A percentile compares a stretch with the other conserved stretches of the same genome.
These are phyloP conservation scores for Syzygium jambos DNA, from an alignment of 345 rosid species.

Conservation along the genomic window DNA sequence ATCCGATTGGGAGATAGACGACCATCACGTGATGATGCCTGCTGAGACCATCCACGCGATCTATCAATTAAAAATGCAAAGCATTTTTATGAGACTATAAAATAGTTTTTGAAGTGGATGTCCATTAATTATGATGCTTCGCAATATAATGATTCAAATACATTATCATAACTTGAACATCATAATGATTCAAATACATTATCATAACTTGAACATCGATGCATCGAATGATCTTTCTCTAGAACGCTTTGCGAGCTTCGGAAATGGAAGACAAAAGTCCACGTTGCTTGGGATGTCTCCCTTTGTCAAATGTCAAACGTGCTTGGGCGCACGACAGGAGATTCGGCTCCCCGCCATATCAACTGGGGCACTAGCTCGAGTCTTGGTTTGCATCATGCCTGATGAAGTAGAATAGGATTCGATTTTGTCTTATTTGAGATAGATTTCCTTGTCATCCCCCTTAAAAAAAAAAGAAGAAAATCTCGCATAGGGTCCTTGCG, in stretches of 20 bases:
- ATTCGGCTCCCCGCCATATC: not conserved
- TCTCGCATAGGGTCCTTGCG: not conserved
- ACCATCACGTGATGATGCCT: not conserved
- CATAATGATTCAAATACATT: not conserved
- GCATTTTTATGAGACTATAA: not conserved
- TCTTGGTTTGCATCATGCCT: not conserved
- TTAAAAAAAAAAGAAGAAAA: not conserved
- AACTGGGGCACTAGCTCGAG: fast-evolving
- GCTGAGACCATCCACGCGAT: not conserved
- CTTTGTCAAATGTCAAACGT: not conserved
- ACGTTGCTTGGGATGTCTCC: fast-evolving
- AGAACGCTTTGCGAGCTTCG: not conserved
- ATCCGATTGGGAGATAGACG: not conserved
- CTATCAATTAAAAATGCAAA: not conserved
- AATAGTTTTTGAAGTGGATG: not conserved
- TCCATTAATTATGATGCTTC: not conserved
- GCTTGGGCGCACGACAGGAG: fast-evolving
- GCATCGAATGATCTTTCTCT: not conserved
- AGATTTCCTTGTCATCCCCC: not conserved
- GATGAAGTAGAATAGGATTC: not conserved
- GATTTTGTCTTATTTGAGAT: not conserved
- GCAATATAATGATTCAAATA: not conserved
- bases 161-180: not conserved
- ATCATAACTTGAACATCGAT: not conserved
- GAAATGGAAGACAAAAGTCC: not conserved